A percentile compares a stretch with the other conserved stretches of the same genome.
Evolutionary conservation across 805 yeast genomes (phyloP).

Genomic region (Barnettozyma sp.): DNA sequence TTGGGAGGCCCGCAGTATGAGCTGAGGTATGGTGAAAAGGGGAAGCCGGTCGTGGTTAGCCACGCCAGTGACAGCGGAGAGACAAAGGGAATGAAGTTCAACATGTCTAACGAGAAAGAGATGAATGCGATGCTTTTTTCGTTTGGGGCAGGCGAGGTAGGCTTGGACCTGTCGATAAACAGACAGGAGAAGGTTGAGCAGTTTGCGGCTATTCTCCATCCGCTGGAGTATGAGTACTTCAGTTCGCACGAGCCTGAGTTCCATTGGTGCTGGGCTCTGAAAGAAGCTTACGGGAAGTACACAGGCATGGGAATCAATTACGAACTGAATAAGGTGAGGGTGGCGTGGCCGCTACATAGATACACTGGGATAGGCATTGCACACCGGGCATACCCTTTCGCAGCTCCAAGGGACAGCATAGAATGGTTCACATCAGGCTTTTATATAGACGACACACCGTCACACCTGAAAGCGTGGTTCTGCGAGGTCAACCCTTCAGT

Average conservation of each 20-base stretch:
- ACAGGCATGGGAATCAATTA: slow-evolving; percentile 53
- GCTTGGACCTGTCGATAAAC: slow-evolving; percentile 42
- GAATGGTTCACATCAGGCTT: neutral
- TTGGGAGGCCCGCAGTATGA: slow-evolving; percentile 19
- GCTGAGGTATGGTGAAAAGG: slow-evolving; percentile 34
- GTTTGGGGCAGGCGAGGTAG: slow-evolving; percentile 28
- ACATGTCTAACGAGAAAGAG: slow-evolving; percentile 52
- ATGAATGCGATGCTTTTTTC: slow-evolving; percentile 42
- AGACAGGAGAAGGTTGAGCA: slow-evolving; percentile 22
- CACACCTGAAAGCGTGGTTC: neutral
- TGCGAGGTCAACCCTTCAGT: slow-evolving; percentile 1
- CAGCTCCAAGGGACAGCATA: neutral
- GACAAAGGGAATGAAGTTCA: slow-evolving; percentile 39
- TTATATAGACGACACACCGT: neutral
- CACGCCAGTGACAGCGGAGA: slow-evolving; percentile 11
- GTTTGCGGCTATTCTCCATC: slow-evolving; percentile 37
- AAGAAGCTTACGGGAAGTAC: slow-evolving; percentile 67
- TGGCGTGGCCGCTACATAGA: slow-evolving; percentile 15
- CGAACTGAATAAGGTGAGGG: slow-evolving; percentile 26
- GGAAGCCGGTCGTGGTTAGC: slow-evolving; percentile 46
- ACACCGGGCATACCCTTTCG: too few species aligned
- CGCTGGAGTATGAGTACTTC: slow-evolving; percentile 26
- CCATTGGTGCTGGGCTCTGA: slow-evolving; percentile 69
- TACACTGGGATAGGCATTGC: too few species aligned
- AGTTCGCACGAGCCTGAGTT: slow-evolving; percentile 29